Evolutionary conservation across 2,329 filamentous ascomycete species (phyloP), one percentile per base, ranked within the genome.

Genomic region (Apiospora malaysiana): DNA sequence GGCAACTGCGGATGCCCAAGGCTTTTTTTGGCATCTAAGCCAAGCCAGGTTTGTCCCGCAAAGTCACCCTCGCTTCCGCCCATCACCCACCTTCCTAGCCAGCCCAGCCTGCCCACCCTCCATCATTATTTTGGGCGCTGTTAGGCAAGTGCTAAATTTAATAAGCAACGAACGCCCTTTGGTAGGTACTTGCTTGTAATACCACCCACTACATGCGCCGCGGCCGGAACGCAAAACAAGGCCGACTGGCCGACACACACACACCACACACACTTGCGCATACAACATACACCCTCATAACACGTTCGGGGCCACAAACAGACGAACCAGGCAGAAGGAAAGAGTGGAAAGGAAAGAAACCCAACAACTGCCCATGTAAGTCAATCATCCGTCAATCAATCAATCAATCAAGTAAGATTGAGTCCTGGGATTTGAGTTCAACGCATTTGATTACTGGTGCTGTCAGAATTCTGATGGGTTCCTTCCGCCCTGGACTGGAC

Each of bases 41-140:
- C 51, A 59, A 59, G 51, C 51, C 56, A 40, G 27, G 56, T 40
- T 40, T 63, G 32, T 63, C 56, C 56, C 56, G 56, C 56, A 63
- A 32, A 32, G 40, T 40, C 56, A 63, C 32, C 23, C 42, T 45
- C 42, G 42, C 42, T 45, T 45, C 14, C 40, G 40, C 40, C 42
- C 42, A 40, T 14, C 42, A 40, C 21, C 21, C 56, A 63, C 27
- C 51, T 12, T 18, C 32, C 27, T 27, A 59, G 27, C 51, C 51
- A n/a, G 3, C 49, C 32, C 32, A 32, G 3, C 32, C 32, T 32
- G 56, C 32, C 56, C 56, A 63, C 32, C 32, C 56, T n/a, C 56
- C 56, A 40, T 7, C 56, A 63, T 63, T 21, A n/a, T 27, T 18
- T 16, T 59, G 51, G 51, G 27, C 51, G n/a, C 49, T 18, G 21